Conservation (phyloP, 352 stramenopile genomes). For the Peronospora destructor region DNA sequence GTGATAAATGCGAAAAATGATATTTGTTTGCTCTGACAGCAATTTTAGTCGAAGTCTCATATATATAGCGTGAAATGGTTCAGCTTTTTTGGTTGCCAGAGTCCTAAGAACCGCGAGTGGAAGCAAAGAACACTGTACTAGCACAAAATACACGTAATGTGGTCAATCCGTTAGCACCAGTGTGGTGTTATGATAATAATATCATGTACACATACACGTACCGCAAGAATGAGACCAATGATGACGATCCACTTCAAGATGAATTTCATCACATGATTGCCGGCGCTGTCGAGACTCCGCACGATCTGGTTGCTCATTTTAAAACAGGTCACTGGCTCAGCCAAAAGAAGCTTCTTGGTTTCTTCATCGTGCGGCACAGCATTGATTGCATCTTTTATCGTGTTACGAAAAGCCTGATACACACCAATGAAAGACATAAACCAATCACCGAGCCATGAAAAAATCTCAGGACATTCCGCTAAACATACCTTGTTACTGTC, state of each 20-base stretch:
- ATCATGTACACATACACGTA: constrained; percentile 13
- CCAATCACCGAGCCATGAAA: background rate
- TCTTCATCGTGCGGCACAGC: constrained; percentile 31
- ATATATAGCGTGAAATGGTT: no score
- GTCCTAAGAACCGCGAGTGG: no score
- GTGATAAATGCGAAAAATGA: no score
- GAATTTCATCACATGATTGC: constrained; percentile 40
- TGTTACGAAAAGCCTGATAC: constrained; percentile 34
- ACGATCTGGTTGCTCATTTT: constrained; percentile 74
- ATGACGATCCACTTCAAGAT: constrained; percentile 57
- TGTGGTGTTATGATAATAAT: no score
- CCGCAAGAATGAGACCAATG: constrained; percentile 40
- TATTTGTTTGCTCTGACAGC: no score
- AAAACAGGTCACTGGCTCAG: constrained; percentile 48
- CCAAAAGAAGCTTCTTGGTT: constrained; percentile 43
- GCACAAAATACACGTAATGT: no score
- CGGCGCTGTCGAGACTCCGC: constrained; percentile 50
- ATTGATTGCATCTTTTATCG: constrained; percentile 63
- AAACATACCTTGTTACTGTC: constrained; percentile 42
- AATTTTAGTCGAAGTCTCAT: no score
- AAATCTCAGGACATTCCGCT: background rate
- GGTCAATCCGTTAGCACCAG: no score
- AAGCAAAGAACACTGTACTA: no score
- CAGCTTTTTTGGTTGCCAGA: no score
- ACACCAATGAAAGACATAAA: background rate